Evolutionary conservation across 768 basidiomycete genomes (phyloP), one percentile per base, ranked within the genome.

Genomic region (Suillus bovinus): DNA sequence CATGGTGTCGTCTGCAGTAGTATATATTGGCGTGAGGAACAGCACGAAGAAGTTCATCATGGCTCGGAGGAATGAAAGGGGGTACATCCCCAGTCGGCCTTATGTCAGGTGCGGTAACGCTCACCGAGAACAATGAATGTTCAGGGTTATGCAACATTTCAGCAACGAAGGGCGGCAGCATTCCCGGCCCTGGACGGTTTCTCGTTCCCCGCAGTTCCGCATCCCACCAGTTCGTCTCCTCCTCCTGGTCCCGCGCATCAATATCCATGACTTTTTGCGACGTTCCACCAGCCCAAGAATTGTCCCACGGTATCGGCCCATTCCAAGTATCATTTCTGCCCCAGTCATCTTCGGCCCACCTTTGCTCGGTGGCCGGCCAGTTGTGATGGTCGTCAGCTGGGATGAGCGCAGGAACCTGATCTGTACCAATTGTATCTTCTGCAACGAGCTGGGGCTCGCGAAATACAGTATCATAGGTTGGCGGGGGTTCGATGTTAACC

Each of bases 21-120:
- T 91, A 91, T 16, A 90, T 91, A 66, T 90, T 85, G 5, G 92
- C 87, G 70, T 94, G 91, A 14, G 93, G 92, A 34, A 91, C 80
- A 34, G 91, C 82, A 17, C 81, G 83, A n/a, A 81, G 82, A 7
- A 88, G 78, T 67, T 92, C 89, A 39, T 86, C 84, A 61, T 81
- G 78, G n/a, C 85, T 79, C 1, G 88, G 88, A 11, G 78, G 70
- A 9, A 63, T 64, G 55, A 68, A 68, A 33, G 67, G 50, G n/a
- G 63, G 58, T 44, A 22, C 24, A 46, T 70, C 62, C 59, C 59
- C 38, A 4, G 46, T 14, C 3, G 69, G 73, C 59, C 64, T 73
- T 36, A 72, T 39, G 64, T 77, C 77, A 42, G 80, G 78, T 2
- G 70, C 57, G 56, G 68, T 71, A 29, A 76, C 79, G 63, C 77